These are phyloP conservation scores for Gnetum montanum DNA, from an alignment of 75 land plant genomes.

Conservation along the genomic window DNA sequence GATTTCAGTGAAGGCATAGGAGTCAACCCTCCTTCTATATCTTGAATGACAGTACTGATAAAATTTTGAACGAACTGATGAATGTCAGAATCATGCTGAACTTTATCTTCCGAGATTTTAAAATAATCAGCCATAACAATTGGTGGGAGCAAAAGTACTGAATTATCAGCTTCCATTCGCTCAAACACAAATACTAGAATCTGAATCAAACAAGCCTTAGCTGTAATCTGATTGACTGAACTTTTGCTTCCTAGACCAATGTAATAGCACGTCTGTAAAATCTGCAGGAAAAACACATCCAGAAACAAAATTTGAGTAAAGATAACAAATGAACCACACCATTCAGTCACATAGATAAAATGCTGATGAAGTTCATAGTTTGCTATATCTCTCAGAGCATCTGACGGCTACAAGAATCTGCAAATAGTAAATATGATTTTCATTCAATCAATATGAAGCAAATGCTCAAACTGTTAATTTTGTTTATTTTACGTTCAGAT, in stretches of 20 bases:
- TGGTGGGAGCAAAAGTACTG: slow-evolving; percentile 14
- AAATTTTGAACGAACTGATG: slow-evolving; percentile 51
- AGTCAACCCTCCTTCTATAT: slow-evolving; percentile 21
- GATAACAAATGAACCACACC: too few species aligned
- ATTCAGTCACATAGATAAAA: too few species aligned
- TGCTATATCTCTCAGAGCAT: too few species aligned
- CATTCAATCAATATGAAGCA: too few species aligned
- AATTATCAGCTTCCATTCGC: slow-evolving; percentile 45
- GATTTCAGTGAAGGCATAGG: neutral
- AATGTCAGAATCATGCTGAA: slow-evolving; percentile 37
- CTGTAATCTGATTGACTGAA: slow-evolving; percentile 55
- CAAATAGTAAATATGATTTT: too few species aligned
- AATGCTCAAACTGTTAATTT: too few species aligned
- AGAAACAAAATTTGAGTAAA: too few species aligned
- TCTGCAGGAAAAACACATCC: too few species aligned
- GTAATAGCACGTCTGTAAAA: slow-evolving; percentile 57
- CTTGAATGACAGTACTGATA: slow-evolving; percentile 44
- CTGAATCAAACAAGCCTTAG: slow-evolving; percentile 59
- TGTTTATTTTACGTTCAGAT: too few species aligned
- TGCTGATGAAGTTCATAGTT: too few species aligned
- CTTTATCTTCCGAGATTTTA: slow-evolving; percentile 38
- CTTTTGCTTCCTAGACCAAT: slow-evolving; percentile 52
- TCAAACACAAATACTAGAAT: slow-evolving; percentile 46
- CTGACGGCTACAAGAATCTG: too few species aligned
- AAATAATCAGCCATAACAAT: slow-evolving; percentile 40